phyloP scores from a whole-genome alignment of 305 asterid species.

The Fraxinus dipetala region DNA sequence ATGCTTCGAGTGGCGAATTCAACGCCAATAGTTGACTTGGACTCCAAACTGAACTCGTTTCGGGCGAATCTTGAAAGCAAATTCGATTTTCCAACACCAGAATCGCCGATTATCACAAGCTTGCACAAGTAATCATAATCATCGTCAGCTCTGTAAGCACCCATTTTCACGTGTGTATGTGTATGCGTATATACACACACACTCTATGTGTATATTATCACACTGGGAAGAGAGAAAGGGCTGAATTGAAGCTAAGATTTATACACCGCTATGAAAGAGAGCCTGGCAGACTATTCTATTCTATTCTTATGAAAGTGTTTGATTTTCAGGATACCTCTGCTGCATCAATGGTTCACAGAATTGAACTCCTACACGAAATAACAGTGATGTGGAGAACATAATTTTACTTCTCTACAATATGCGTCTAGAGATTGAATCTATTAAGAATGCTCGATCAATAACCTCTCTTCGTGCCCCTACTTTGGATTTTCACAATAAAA shows the following conservation, averaged over 20 bases:
- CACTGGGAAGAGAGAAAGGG: background rate
- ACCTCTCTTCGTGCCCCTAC: no score
- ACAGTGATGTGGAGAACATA: no score
- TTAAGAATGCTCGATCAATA: no score
- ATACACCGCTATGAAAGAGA: background rate
- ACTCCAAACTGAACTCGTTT: slow-evolving; percentile 63
- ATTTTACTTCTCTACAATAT: no score
- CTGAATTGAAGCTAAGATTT: background rate
- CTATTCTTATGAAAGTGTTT: background rate
- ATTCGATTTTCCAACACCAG: slow-evolving; percentile 52
- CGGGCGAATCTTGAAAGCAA: slow-evolving; percentile 60
- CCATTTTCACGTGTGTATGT: slow-evolving; percentile 24
- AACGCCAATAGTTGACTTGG: slow-evolving; percentile 67
- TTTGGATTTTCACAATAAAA: no score
- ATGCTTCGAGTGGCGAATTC: slow-evolving; percentile 69
- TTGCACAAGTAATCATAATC: slow-evolving; percentile 51
- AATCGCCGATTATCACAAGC: slow-evolving; percentile 50
- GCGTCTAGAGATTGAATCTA: no score
- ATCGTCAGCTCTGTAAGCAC: slow-evolving; percentile 53
- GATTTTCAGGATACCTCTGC: no score
- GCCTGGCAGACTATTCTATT: background rate
- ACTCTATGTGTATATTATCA: background rate
- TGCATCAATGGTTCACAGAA: no score
- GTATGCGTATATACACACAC: background rate
- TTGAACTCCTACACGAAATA: no score